Evolutionary conservation across 2,329 filamentous ascomycete species (phyloP).

Genomic region (Malbranchea zuffiana): DNA sequence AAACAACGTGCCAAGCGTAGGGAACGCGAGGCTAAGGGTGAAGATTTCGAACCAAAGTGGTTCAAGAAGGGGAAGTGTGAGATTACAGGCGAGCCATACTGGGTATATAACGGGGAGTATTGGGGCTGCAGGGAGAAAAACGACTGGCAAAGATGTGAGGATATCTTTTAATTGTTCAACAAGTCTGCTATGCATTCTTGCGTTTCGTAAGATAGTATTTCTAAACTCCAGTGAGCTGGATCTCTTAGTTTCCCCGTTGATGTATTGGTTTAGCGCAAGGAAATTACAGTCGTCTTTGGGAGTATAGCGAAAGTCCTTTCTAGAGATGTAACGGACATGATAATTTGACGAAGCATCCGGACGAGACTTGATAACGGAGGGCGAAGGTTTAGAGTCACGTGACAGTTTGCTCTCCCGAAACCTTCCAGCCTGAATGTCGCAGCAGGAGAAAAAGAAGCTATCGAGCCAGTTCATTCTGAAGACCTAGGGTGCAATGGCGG

Average conservation of each 20-base stretch:
- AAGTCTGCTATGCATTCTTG: no score
- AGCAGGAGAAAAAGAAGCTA: slow-evolving; percentile 4
- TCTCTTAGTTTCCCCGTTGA: no score
- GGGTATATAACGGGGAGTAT: slow-evolving; percentile 81
- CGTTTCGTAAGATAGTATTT: no score
- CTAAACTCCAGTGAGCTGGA: no score
- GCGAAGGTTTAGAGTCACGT: no score
- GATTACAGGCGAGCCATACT: slow-evolving; percentile 77
- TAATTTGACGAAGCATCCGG: no score
- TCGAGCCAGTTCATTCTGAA: neutral
- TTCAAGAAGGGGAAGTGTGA: slow-evolving; percentile 64
- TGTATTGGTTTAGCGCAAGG: no score
- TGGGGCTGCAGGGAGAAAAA: slow-evolving; percentile 58
- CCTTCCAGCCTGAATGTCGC: neutral
- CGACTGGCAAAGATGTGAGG: slow-evolving; percentile 62
- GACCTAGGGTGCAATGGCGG: slow-evolving; percentile 29
- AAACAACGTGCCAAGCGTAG: slow-evolving; percentile 70
- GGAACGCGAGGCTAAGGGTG: slow-evolving; percentile 61
- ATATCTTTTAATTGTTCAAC: slow-evolving; percentile 49
- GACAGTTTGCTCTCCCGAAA: no score
- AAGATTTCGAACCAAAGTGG: slow-evolving; percentile 77
- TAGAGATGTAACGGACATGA: no score
- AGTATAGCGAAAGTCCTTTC: no score
- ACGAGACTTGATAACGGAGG: no score
- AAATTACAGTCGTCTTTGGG: no score